Evolutionary conservation across 768 basidiomycete genomes (phyloP), one percentile per base, ranked within the genome.

Genomic region (Lactarius trivialis): DNA sequence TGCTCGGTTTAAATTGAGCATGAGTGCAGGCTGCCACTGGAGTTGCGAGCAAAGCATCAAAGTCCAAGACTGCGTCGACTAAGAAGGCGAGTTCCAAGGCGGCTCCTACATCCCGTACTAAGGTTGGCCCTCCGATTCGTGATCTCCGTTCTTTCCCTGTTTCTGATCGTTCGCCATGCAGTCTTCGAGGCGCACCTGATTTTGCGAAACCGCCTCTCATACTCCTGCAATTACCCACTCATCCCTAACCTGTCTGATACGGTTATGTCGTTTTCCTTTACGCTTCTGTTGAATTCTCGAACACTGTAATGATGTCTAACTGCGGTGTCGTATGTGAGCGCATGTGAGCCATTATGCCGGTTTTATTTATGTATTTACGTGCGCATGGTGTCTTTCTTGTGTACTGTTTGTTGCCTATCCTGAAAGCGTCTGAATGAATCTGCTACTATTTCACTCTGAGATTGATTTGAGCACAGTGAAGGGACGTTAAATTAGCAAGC

Each of bases 11-110:
- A 9, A 56, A 28, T 53, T 56, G 19, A 48, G 33, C 67, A 8
- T n/a, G 56, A 19, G 37, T 24, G n/a, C 67, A 86, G 85, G 76
- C 78, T 65, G 75, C 79, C 28, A 74, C 76, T 0, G 76, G 74
- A 12, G 68, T 80, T 28, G 6, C 57, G 14, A 64, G 48, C 48
- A 64, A 55, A 21, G 69, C 79, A 37, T 59, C 68, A 30, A 72
- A 71, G 67, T 65, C 70, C 12, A 72, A 72, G 68, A 12, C 67
- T 34, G 58, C 67, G 21, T 61, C 71, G 7, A 60, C 64, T 11
- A 71, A 68, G 67, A 70, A 67, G 65, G 17, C 32, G 8, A 30
- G 4, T 4, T 14, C 49, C 49, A 50, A 50, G 49, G 8, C 41
- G 5, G 24, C 8, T 48, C 7, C 51, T 28, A 32, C 30, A 3